phyloP scores from a whole-genome alignment of 2,329 filamentous ascomycete genomes.

The Colletotrichum godetiae region DNA sequence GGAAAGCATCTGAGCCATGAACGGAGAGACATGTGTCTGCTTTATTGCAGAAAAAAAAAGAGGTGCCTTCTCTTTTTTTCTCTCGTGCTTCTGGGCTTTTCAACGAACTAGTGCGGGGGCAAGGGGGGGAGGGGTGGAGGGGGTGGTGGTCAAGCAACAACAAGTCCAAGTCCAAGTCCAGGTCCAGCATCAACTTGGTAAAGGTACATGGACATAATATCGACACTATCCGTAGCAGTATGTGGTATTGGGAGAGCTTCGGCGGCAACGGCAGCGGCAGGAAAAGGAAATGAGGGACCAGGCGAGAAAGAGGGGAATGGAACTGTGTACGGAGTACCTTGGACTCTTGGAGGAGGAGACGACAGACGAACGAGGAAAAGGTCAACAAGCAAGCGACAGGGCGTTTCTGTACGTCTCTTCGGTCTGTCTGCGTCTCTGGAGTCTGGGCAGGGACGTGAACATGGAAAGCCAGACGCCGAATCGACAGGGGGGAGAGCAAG shows the following conservation, averaged over 20 bases:
- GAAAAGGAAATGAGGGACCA: conserved; percentile 45
- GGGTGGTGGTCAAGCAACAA: conserved; percentile 30
- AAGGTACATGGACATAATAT: conserved; percentile 27
- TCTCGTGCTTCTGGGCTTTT: conserved; percentile 9
- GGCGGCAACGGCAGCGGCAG: conserved; percentile 39
- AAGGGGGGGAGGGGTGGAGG: conserved; percentile 26
- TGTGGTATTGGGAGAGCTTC: conserved; percentile 25
- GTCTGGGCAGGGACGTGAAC: conserved; percentile 15
- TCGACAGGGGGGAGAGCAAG: background rate
- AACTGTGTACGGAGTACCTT: conserved; percentile 31
- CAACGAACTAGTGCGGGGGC: conserved; percentile 33
- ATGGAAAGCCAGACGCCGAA: conserved; percentile 1
- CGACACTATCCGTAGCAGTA: conserved; percentile 16
- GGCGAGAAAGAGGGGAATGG: conserved; percentile 40
- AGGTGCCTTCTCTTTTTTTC: conserved; percentile 1
- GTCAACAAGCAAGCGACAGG: conserved; percentile 6
- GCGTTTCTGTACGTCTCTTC: background rate
- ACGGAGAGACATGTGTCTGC: conserved; percentile 69
- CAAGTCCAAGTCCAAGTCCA: background rate
- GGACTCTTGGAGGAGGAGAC: conserved; percentile 41
- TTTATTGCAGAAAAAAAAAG: conserved; percentile 70
- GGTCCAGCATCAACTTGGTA: conserved; percentile 31
- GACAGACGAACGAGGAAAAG: conserved; percentile 1
- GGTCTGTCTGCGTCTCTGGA: no score
- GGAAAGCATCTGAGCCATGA: conserved; percentile 61